Base-by-base conservation (phyloP, 2,329 filamentous ascomycete species). In the Talaromyces sp. region DNA sequence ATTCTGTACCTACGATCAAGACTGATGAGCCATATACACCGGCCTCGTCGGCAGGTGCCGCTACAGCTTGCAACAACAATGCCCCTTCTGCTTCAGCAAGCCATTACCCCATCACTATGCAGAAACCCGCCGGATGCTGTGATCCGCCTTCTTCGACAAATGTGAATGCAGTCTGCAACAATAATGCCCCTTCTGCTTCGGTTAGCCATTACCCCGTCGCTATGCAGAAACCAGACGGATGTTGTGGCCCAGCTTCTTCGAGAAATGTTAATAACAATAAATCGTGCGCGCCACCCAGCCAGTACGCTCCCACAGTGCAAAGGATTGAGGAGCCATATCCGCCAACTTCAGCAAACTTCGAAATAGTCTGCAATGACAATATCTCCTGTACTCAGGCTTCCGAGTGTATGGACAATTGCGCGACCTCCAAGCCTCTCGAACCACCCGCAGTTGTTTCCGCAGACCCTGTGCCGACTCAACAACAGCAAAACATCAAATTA, bases 401-500 rank as follows among this genome's bases (percentile, higher is more conserved):
- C 14, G 56, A 41, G 22, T 43, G 35, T 4, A 2, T 37, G 16
- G 31, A 54, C n/a, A 37, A 43, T 41, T 41, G n/a, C 13, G 31
- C 56, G 6, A 59, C 39, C 11, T 22, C 37, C 7, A n/a, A 45
- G 14, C 35, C 39, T 43, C 14, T 59, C 2, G 50, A 52, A 27
- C 35, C 54, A 31, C 37, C 54, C 9, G 24, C 47, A 31, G 27
- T 11, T 11, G 19, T 7, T n/a, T n/a, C 49, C 13, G 60, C 43
- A 19, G 52, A 57, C 24, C 9, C 39, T 57, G 31, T 45, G 37
- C 6, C 60, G 24, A 49, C 24, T n/a, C 39, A 43, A 35, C 60
- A 63, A 57, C 50, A 62, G 49, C 50, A 62, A 19, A 45, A 19
- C 54, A 33, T 59, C 37, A 65, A 47, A 33, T 31, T 64, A 22